These are phyloP conservation scores for Colletotrichum simmondsii DNA, from an alignment of 2,329 filamentous ascomycete species.

Conservation along the genomic window DNA sequence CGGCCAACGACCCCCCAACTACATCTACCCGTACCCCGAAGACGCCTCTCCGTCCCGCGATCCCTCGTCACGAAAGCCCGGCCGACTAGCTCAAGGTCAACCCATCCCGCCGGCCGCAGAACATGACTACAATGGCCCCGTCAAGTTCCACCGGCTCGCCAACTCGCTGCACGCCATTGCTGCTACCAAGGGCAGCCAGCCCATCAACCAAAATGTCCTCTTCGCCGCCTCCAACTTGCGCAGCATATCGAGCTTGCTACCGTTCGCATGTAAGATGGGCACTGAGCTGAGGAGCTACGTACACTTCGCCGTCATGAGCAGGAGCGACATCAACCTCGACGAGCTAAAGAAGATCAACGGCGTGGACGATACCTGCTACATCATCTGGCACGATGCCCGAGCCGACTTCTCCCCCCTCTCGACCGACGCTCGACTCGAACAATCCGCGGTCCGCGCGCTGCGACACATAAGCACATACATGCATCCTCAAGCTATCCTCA, in stretches of 20 bases:
- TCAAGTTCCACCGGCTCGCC: slow-evolving; percentile 75
- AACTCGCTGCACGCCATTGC: slow-evolving; percentile 70
- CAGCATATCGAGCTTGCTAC: slow-evolving; percentile 78
- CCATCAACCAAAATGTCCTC: slow-evolving; percentile 76
- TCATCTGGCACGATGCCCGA: slow-evolving; percentile 78
- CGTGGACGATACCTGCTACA: slow-evolving; percentile 75
- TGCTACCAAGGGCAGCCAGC: slow-evolving; percentile 61
- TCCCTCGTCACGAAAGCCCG: slow-evolving; percentile 4
- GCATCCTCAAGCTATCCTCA: slow-evolving; percentile 80
- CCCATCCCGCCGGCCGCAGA: slow-evolving; percentile 32
- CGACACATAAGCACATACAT: slow-evolving; percentile 79
- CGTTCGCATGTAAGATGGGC: slow-evolving; percentile 90
- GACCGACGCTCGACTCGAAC: slow-evolving; percentile 75
- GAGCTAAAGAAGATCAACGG: slow-evolving; percentile 83
- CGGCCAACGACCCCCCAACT: slow-evolving; percentile 45
- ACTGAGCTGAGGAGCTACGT: slow-evolving; percentile 75
- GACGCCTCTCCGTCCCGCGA: slow-evolving; percentile 23
- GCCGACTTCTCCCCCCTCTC: slow-evolving; percentile 79
- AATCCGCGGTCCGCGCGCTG: slow-evolving; percentile 72
- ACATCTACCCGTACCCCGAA: slow-evolving; percentile 44
- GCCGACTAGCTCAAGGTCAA: slow-evolving; percentile 34
- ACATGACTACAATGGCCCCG: slow-evolving; percentile 72
- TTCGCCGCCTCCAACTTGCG: slow-evolving; percentile 82
- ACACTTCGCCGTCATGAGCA: slow-evolving; percentile 83
- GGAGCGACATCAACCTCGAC: slow-evolving; percentile 74